phyloP scores from a whole-genome alignment of 345 rosid genomes.

The Microthlaspi erraticum region DNA sequence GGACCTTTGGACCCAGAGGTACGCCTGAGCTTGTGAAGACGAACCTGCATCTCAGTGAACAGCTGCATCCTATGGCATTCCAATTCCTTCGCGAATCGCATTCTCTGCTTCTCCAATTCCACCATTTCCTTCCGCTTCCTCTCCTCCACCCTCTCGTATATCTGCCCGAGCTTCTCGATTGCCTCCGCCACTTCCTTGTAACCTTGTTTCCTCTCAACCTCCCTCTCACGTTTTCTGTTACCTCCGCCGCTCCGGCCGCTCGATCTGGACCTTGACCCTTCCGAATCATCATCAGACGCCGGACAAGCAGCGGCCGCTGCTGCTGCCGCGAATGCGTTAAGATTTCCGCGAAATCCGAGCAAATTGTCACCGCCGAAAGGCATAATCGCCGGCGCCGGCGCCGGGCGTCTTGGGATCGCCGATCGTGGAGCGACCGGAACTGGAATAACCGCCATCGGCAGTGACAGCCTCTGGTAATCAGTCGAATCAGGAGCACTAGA shows the following conservation, averaged over 20 bases:
- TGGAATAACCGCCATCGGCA: slow-evolving; percentile 47
- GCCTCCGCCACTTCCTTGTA: slow-evolving; percentile 63
- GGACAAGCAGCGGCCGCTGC: slow-evolving; percentile 58
- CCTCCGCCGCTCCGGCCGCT: slow-evolving; percentile 36
- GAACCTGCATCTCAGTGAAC: slow-evolving; percentile 93
- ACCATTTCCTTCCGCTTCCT: slow-evolving; percentile 93
- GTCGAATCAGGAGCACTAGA: slow-evolving; percentile 42
- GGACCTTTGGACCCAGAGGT: slow-evolving; percentile 52
- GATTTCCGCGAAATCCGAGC: slow-evolving; percentile 66
- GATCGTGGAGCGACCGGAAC: slow-evolving; percentile 50
- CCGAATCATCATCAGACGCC: slow-evolving; percentile 43
- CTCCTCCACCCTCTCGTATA: slow-evolving; percentile 83
- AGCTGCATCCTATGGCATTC: slow-evolving; percentile 96
- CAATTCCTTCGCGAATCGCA: slow-evolving; percentile 92
- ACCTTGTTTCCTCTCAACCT: slow-evolving; percentile 50
- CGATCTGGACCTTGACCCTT: slow-evolving; percentile 45
- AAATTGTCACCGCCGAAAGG: slow-evolving; percentile 42
- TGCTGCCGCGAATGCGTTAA: slow-evolving; percentile 84
- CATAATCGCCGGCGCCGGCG: slow-evolving; percentile 58
- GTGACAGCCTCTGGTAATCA: slow-evolving; percentile 44
- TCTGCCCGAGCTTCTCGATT: slow-evolving; percentile 85
- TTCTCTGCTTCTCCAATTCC: slow-evolving; percentile 97
- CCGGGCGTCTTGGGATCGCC: slow-evolving; percentile 50
- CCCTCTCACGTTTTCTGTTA: slow-evolving; percentile 46
- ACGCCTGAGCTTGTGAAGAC: slow-evolving; percentile 82